Evolutionary conservation across 106 monocot genomes (phyloP).

Genomic region (Chionographis japonica): DNA sequence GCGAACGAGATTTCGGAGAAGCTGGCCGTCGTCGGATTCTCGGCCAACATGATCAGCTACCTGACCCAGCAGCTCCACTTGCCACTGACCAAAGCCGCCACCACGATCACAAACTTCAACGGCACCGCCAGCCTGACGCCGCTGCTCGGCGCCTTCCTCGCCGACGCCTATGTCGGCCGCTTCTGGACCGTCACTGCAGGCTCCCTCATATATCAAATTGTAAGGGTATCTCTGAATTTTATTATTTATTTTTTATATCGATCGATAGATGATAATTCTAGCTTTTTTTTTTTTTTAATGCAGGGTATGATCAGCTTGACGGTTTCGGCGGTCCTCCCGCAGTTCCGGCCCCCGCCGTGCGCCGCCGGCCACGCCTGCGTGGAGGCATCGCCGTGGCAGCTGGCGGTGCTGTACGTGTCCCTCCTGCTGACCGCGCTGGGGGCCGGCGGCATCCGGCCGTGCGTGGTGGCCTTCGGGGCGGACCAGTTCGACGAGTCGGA

Average conservation of each 20-base stretch:
- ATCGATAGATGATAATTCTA: too few relatives aligned
- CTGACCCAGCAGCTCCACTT: slow-evolving; percentile 73
- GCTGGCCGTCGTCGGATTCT: slow-evolving; percentile 76
- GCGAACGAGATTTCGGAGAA: slow-evolving; percentile 73
- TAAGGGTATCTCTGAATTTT: slow-evolving; percentile 4
- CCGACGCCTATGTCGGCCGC: slow-evolving; percentile 73
- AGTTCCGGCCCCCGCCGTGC: slow-evolving; percentile 58
- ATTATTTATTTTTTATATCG: too few relatives aligned
- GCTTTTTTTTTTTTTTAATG: not conserved
- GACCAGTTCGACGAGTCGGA: slow-evolving; percentile 63
- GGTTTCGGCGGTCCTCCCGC: slow-evolving; percentile 48
- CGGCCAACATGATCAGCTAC: slow-evolving; percentile 84
- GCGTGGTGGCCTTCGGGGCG: slow-evolving; percentile 64
- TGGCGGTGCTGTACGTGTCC: slow-evolving; percentile 37
- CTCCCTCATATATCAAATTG: slow-evolving; percentile 71
- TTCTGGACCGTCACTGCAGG: slow-evolving; percentile 66
- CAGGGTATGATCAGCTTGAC: slow-evolving; percentile 76
- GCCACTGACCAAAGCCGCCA: slow-evolving; percentile 73
- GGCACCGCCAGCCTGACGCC: slow-evolving; percentile 79
- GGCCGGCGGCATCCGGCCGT: slow-evolving; percentile 58
- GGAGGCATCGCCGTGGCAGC: slow-evolving; percentile 52
- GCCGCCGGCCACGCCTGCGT: slow-evolving; percentile 19
- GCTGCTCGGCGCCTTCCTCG: slow-evolving; percentile 78
- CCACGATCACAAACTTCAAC: slow-evolving; percentile 80
- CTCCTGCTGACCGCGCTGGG: slow-evolving; percentile 46